These are phyloP conservation scores for Petunia secreta DNA, from an alignment of 257 asterid species.

Conservation along the genomic window DNA sequence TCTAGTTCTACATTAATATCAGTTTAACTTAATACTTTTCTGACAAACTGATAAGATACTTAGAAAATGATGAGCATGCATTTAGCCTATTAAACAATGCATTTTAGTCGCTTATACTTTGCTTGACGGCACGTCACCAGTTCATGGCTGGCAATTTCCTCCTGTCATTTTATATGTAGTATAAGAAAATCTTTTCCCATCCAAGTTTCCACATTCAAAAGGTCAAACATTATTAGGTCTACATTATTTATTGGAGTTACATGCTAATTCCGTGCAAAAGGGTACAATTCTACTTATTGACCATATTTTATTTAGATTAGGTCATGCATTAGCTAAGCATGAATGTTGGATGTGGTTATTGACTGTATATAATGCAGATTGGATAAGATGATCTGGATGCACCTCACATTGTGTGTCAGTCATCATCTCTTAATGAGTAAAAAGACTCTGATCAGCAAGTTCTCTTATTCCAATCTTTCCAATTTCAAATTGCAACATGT, in stretches of 20 bases:
- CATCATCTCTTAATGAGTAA: neutral
- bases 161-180: neutral
- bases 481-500: no score
- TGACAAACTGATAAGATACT: neutral
- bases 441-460: no score
- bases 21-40: neutral
- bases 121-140: neutral
- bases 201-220: slow-evolving; percentile 7
- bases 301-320: neutral
- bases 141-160: neutral
- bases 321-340: slow-evolving; percentile 8
- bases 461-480: no score
- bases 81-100: neutral
- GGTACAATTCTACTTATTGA: neutral
- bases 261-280: neutral
- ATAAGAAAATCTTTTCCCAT: neutral
- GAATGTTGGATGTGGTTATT: neutral
- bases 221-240: slow-evolving; percentile 19
- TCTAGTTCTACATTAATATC: neutral
- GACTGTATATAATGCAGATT: no score
- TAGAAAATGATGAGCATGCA: neutral
- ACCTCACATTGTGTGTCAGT: neutral
- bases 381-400: slow-evolving; percentile 25
- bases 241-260: slow-evolving; percentile 8
- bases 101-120: neutral